Conservation (phyloP, 2,329 filamentous ascomycete genomes). For the Venturia effusa region DNA sequence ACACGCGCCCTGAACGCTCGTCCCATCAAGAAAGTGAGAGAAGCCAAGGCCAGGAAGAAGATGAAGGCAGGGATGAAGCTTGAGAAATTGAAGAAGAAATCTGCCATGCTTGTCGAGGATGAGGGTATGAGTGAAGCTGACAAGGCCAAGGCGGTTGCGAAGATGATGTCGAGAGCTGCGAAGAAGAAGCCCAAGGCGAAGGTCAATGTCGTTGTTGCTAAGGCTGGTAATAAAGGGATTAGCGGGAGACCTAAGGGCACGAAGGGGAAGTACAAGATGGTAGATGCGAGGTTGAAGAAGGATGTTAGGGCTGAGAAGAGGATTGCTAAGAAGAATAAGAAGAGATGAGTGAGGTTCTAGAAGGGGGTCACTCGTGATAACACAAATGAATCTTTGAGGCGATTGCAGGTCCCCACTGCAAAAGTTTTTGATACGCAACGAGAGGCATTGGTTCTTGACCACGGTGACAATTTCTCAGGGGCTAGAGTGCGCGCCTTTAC, state of each 20-base stretch:
- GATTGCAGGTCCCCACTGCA: too few species aligned
- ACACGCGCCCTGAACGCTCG: conserved; percentile 83
- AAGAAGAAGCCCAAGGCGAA: conserved; percentile 79
- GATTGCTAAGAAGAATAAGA: conserved; percentile 43
- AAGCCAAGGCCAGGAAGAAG: conserved; percentile 95
- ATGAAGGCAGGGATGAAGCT: conserved; percentile 82
- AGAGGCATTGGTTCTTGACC: too few species aligned
- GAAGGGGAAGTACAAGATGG: conserved; percentile 96
- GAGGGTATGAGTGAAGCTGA: conserved; percentile 93
- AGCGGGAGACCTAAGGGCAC: conserved; percentile 80
- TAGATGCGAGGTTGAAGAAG: conserved; percentile 93
- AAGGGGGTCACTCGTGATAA: too few species aligned
- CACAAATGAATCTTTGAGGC: background rate
- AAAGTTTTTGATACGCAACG: too few species aligned
- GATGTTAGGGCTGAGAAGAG: conserved; percentile 83
- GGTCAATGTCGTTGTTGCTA: conserved; percentile 81
- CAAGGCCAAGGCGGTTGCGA: conserved; percentile 75
- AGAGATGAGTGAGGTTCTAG: background rate
- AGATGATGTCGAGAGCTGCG: conserved; percentile 67
- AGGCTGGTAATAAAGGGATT: conserved; percentile 72
- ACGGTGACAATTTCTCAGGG: too few species aligned
- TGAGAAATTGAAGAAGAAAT: conserved; percentile 96
- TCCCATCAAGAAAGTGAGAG: conserved; percentile 97
- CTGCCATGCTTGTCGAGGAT: conserved; percentile 76
- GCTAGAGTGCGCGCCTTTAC: background rate